Evolutionary conservation across 2,329 filamentous ascomycete genomes (phyloP), one percentile per base, ranked within the genome.

Genomic region (Beauveria sp.): DNA sequence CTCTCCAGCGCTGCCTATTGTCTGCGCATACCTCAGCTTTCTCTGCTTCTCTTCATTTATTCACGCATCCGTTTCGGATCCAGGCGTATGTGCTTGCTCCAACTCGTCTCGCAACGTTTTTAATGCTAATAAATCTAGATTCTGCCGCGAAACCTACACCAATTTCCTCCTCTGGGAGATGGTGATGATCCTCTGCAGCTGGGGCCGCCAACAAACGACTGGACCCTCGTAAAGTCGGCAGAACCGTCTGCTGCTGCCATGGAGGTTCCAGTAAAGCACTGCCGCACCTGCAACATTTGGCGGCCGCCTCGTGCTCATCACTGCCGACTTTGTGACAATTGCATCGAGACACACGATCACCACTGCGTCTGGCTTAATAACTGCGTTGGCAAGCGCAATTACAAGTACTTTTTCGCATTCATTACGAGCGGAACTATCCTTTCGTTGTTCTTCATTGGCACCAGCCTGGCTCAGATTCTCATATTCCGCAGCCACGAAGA

Each of bases 321-420:
- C 76, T 99, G 95, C 76, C 90, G 95, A 62, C 83, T 96, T 31
- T 99, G 95, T 76, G 93, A 99, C 76, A 97, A 96, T 74, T 99
- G 95, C 73, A 85, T 99, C 64, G 95, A 99, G 75, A 96, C 92
- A 0, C 91, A 97, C 67, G 95, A 99, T 71, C 95, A 99, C 71
- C 95, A 99, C 75, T 99, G 95, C 70, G 93, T 98, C 18, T 99
- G 95, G 95, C 84, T 99, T 65, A 99, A 99, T 77, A 99, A 99
- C 74, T 99, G 95, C 67, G 89, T 99, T 55, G 95, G 95, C 49
- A 88, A 93, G 66, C 90, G 95, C 69, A 99, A 99, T 77, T 99
- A 99, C 77, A 91, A 95, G 65, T 98, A 93, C 75, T 99, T 99
- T 76, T 97, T 98, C 73, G 84, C 89, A 12, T 99, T 97, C 74